These are phyloP conservation scores for Tremellales sp. DNA, from an alignment of 1,284 basidiomycete species.

Conservation along the genomic window DNA sequence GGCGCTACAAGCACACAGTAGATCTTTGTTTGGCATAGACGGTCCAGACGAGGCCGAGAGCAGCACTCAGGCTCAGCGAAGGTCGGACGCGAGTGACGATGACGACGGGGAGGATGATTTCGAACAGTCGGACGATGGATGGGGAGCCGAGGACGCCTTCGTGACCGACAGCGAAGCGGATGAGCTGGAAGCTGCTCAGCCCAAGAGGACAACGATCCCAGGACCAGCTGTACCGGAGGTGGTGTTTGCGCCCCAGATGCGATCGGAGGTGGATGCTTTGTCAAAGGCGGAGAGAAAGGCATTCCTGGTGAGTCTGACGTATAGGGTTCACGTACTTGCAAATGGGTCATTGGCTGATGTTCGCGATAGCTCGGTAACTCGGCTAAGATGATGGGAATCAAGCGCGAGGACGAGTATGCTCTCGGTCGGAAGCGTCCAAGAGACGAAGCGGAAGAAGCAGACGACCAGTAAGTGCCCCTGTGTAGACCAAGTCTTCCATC, in stretches of 20 bases:
- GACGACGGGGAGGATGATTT: conserved; percentile 29
- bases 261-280: conserved; percentile 3
- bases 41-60: conserved; percentile 20
- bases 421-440: conserved; percentile 18
- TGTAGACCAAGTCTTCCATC: not conserved
- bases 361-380: conserved; percentile 41
- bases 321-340: not conserved
- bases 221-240: conserved; percentile 35
- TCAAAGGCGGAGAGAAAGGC: conserved; percentile 43
- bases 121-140: conserved; percentile 40
- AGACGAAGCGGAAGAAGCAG: conserved; percentile 26
- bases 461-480: conserved; percentile 28
- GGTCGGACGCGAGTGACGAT: conserved; percentile 12
- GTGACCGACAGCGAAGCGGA: conserved; percentile 38
- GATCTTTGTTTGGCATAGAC: conserved; percentile 40
- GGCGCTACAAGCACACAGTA: conserved; percentile 42
- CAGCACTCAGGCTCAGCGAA: conserved; percentile 15
- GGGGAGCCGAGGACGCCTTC: conserved; percentile 37
- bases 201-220: not conserved
- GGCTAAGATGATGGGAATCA: conserved; percentile 45
- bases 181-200: not conserved
- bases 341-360: not conserved
- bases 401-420: conserved; percentile 16
- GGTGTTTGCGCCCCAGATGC: conserved; percentile 28
- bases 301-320: conserved; percentile 34